These are phyloP conservation scores for Nemania sp. DNA, from an alignment of 2,329 filamentous ascomycete species.

Conservation along the genomic window DNA sequence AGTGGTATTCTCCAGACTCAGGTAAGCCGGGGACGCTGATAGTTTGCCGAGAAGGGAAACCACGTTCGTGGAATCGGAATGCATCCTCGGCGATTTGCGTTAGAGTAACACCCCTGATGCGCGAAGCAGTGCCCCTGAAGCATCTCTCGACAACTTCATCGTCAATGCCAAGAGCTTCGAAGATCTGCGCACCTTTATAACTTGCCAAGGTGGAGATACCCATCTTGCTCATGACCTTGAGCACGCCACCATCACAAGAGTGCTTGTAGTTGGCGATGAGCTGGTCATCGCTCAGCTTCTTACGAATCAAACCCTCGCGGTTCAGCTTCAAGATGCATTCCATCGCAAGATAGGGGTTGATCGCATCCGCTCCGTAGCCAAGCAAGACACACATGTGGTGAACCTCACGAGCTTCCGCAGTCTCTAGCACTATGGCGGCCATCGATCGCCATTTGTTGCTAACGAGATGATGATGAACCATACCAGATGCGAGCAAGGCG, in stretches of 20 bases:
- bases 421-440: slow-evolving; percentile 86
- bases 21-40: slow-evolving; percentile 77
- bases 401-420: slow-evolving; percentile 92
- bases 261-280: slow-evolving; percentile 96
- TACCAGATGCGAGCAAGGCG: slow-evolving; percentile 82
- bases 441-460: slow-evolving; percentile 94
- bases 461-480: slow-evolving; percentile 94
- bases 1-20: slow-evolving; percentile 97
- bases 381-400: slow-evolving; percentile 99
- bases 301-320: slow-evolving; percentile 88
- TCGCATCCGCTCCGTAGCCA: slow-evolving; percentile 90
- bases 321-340: slow-evolving; percentile 98
- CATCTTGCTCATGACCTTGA: slow-evolving; percentile 99
- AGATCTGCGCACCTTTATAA: slow-evolving; percentile 98
- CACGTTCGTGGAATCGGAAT: slow-evolving; percentile 92
- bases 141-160: slow-evolving; percentile 91
- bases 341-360: slow-evolving; percentile 94
- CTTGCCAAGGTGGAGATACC: slow-evolving; percentile 95
- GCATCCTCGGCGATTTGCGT: slow-evolving; percentile 92
- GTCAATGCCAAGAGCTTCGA: slow-evolving; percentile 92
- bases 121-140: slow-evolving; percentile 91
- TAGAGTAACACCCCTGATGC: slow-evolving; percentile 93
- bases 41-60: slow-evolving; percentile 81
- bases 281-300: slow-evolving; percentile 79
- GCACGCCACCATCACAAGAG: slow-evolving; percentile 91